phyloP scores from a whole-genome alignment of 805 yeast species.

The Wickerhamia fluorescens region DNA sequence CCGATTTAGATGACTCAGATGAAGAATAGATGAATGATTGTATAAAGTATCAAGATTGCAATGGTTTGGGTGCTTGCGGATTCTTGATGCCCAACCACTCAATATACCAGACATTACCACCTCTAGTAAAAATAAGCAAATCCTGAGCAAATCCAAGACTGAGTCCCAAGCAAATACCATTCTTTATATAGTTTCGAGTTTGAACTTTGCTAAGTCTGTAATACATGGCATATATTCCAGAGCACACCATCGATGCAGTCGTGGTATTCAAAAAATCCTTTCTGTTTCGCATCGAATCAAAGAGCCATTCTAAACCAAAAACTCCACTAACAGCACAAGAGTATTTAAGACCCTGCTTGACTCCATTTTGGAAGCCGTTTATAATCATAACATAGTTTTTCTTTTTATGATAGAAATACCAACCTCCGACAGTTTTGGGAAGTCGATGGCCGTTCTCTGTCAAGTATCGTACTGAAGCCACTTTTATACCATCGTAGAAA shows the following conservation, averaged over 20 bases:
- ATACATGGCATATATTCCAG: constrained; percentile 43
- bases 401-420: constrained; percentile 84
- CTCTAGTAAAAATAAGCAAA: constrained; percentile 46
- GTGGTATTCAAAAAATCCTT: constrained; percentile 58
- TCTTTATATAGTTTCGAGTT: constrained; percentile 33
- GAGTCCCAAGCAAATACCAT: constrained; percentile 55
- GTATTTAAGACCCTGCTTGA: constrained; percentile 28
- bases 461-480: constrained; percentile 51
- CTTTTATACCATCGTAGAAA: constrained; percentile 49
- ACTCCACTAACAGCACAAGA: constrained; percentile 40
- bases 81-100: constrained; percentile 18
- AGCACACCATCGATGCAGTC: constrained; percentile 47
- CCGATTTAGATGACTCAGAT: constrained; percentile 61
- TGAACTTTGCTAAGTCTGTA: constrained; percentile 39
- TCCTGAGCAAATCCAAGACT: constrained; percentile 64
- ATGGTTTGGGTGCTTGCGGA: constrained; percentile 5
- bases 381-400: constrained; percentile 69
- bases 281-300: constrained; percentile 47
- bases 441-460: constrained; percentile 80
- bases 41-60: not conserved
- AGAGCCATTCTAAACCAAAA: constrained; percentile 54
- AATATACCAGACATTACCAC: constrained; percentile 63
- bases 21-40: constrained; percentile 22
- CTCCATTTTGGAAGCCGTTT: constrained; percentile 45
- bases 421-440: constrained; percentile 71